Conservation (phyloP, 805 yeast species). For the Candida wancherniae region DNA sequence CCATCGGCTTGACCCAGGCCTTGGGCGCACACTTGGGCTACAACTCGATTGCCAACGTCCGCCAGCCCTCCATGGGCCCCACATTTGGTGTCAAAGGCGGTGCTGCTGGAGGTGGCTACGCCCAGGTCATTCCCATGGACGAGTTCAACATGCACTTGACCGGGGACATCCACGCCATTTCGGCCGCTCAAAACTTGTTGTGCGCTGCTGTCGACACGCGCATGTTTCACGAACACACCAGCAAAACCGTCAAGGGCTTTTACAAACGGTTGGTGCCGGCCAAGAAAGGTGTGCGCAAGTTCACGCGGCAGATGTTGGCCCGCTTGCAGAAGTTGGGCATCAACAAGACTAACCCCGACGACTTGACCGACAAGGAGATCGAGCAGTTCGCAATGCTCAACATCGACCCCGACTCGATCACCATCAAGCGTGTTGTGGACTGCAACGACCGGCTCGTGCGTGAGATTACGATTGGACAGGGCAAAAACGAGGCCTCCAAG, state of each 20-base stretch:
- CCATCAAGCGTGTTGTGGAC: conserved; percentile 92
- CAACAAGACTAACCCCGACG: conserved; percentile 71
- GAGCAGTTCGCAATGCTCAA: conserved; percentile 73
- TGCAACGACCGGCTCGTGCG: conserved; percentile 89
- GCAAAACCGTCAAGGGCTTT: conserved; percentile 69
- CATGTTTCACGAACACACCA: conserved; percentile 90
- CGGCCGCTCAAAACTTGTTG: conserved; percentile 86
- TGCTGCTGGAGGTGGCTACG: conserved; percentile 98
- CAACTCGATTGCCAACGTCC: conserved; percentile 86
- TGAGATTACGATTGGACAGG: conserved; percentile 85
- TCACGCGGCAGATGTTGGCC: conserved; percentile 73
- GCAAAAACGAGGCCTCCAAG: conserved; percentile 76
- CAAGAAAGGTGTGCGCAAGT: conserved; percentile 73
- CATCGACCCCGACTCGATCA: conserved; percentile 84
- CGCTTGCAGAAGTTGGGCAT: conserved; percentile 82
- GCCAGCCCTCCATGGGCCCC: conserved; percentile 99
- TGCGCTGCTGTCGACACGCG: conserved; percentile 98
- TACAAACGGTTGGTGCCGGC: conserved; percentile 83
- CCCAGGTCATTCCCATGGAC: conserved; percentile 98
- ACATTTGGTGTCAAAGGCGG: conserved; percentile 99
- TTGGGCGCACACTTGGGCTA: conserved; percentile 83
- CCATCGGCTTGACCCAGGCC: conserved; percentile 96
- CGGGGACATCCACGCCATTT: conserved; percentile 96
- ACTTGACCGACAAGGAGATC: conserved; percentile 72
- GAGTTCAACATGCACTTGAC: conserved; percentile 97